A percentile compares a stretch with the other conserved stretches of the same genome.
These are phyloP conservation scores for Zostera marina DNA, from an alignment of 116 monocot genomes.

Conservation along the genomic window DNA sequence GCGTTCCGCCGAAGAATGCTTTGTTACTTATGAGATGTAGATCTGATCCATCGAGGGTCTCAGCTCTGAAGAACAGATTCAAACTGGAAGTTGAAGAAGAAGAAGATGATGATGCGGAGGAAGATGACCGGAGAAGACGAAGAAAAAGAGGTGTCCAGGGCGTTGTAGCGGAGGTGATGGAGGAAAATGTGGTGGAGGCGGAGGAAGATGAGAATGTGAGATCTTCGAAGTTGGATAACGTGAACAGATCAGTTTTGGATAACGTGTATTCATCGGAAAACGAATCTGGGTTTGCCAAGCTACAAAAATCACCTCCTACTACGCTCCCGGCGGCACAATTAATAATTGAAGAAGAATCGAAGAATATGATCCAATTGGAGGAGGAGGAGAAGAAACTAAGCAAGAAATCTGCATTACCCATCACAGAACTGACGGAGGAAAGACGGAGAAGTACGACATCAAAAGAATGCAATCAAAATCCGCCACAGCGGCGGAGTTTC, in stretches of 20 bases:
- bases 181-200: not conserved
- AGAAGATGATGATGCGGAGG: slow-evolving; percentile 7
- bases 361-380: slow-evolving; percentile 1
- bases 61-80: slow-evolving; percentile 52
- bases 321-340: no score
- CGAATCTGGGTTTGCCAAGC: not conserved
- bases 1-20: slow-evolving; percentile 83
- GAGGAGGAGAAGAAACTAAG: slow-evolving; percentile 1
- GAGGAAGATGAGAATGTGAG: slow-evolving; percentile 1
- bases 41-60: slow-evolving; percentile 86
- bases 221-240: not conserved
- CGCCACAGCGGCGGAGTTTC: slow-evolving; percentile 13
- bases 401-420: not conserved
- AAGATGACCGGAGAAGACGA: slow-evolving; percentile 6
- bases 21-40: slow-evolving; percentile 91
- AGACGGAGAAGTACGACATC: not conserved
- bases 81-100: slow-evolving; percentile 23
- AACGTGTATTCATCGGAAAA: not conserved
- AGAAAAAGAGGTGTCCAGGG: slow-evolving; percentile 10
- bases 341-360: not conserved
- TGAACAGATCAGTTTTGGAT: not conserved
- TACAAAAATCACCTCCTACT: not conserved
- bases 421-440: not conserved
- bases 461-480: slow-evolving; percentile 8
- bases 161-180: not conserved